Conservation (phyloP, 2,329 filamentous ascomycete genomes). For the Cordyceps javanica region DNA sequence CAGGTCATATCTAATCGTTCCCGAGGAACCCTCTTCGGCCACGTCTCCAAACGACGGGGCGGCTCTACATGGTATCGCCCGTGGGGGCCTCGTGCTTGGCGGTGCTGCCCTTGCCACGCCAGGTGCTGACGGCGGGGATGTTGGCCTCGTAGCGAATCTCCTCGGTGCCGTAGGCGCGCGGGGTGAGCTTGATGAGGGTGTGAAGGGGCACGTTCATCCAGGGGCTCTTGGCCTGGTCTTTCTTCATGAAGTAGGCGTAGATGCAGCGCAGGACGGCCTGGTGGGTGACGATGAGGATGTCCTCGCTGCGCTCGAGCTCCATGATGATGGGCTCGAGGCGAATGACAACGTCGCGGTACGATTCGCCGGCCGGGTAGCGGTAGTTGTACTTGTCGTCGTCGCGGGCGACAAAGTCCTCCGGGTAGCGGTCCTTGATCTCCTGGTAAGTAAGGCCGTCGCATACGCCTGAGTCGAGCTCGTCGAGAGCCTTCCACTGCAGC, state of each 20-base stretch:
- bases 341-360: slow-evolving; percentile 93
- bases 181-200: slow-evolving; percentile 93
- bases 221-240: slow-evolving; percentile 82
- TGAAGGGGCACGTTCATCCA: slow-evolving; percentile 99
- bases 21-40: no score
- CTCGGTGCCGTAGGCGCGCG: slow-evolving; percentile 87
- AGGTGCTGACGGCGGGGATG: slow-evolving; percentile 94
- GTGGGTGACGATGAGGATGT: slow-evolving; percentile 96
- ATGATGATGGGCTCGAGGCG: slow-evolving; percentile 98
- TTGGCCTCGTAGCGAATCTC: slow-evolving; percentile 83
- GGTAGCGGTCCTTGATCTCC: slow-evolving; percentile 85
- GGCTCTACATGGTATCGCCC: slow-evolving; percentile 29
- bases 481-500: slow-evolving; percentile 95
- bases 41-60: neutral
- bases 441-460: slow-evolving; percentile 96
- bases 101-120: slow-evolving; percentile 86
- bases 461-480: slow-evolving; percentile 93
- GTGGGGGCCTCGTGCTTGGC: slow-evolving; percentile 74
- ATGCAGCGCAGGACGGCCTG: slow-evolving; percentile 96
- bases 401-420: slow-evolving; percentile 89
- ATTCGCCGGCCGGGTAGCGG: slow-evolving; percentile 93
- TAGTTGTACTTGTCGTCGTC: slow-evolving; percentile 99
- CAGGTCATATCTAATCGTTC: neutral
- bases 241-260: slow-evolving; percentile 98
- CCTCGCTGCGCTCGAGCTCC: slow-evolving; percentile 93